phyloP scores from a whole-genome alignment of 139 green algal species.

The Chlorella sp. region DNA sequence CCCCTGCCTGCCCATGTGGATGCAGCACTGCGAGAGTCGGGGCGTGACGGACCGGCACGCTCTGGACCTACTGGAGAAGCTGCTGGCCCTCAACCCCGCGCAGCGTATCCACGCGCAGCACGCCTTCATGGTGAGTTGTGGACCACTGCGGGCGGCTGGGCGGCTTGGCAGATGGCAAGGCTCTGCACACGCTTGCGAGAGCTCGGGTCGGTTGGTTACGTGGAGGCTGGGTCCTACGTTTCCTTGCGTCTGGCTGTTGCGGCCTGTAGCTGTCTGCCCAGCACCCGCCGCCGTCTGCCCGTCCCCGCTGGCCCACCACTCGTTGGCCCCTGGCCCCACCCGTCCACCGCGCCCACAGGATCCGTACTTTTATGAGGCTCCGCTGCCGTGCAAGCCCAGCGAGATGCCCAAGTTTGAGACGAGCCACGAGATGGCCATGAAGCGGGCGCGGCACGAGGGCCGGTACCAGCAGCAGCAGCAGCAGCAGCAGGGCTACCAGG shows the following conservation, averaged over 20 bases:
- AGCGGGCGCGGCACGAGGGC: background rate
- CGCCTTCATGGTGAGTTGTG: conserved; percentile 55
- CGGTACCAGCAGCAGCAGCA: conserved; percentile 9
- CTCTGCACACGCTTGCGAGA: too few relatives aligned
- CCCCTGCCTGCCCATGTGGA: background rate
- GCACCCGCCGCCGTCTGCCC: too few relatives aligned
- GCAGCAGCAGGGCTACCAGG: background rate
- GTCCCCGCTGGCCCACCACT: too few relatives aligned
- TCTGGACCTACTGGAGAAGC: conserved; percentile 67
- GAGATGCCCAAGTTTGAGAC: conserved; percentile 9
- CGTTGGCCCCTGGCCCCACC: too few relatives aligned
- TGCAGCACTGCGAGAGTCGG: background rate
- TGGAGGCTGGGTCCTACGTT: too few relatives aligned
- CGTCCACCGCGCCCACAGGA: background rate
- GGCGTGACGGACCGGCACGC: conserved; percentile 49
- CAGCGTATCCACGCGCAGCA: conserved; percentile 67
- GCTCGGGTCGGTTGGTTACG: too few relatives aligned
- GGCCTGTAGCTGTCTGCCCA: too few relatives aligned
- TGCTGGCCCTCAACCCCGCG: conserved; percentile 78
- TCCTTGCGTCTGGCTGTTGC: too few relatives aligned
- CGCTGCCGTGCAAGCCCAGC: conserved; percentile 1
- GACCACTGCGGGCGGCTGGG: too few relatives aligned
- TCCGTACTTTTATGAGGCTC: background rate
- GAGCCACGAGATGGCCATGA: conserved; percentile 7
- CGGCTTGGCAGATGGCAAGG: too few relatives aligned